Percentiles rank a stretch among this genome's conserved stretches.
phyloP scores from a whole-genome alignment of 2,329 filamentous ascomycete genomes.

The Colletotrichum agaves region DNA sequence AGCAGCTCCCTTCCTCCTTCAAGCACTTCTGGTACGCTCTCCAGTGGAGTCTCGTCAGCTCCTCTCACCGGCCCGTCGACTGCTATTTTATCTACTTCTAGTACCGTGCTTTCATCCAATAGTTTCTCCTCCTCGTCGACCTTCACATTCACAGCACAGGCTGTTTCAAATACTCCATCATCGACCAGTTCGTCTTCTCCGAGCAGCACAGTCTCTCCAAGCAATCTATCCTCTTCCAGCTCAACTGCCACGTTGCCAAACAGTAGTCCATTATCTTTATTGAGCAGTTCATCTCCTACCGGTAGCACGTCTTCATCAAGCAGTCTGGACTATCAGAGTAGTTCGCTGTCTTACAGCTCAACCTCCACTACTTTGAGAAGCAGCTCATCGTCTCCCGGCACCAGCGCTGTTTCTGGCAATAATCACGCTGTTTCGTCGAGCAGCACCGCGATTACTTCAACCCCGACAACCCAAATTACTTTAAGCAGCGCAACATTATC shows the following conservation, averaged over 20 bases:
- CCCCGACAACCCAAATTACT: not conserved
- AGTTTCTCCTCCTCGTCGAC: not conserved
- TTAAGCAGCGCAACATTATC: not conserved
- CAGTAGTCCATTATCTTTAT: too few species aligned
- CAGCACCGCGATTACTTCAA: not conserved
- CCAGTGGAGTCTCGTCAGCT: not conserved
- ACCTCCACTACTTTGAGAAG: not conserved
- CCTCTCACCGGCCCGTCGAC: slow-evolving; percentile 33
- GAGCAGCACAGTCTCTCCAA: not conserved
- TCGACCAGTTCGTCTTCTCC: not conserved
- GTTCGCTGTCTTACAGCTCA: too few species aligned
- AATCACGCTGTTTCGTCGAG: too few species aligned
- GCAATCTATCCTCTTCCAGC: not conserved
- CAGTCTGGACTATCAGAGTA: too few species aligned
- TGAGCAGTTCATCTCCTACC: too few species aligned
- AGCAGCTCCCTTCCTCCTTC: not conserved
- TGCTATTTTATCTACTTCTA: not conserved
- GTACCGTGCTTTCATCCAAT: not conserved
- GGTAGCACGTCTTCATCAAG: too few species aligned
- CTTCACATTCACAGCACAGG: not conserved
- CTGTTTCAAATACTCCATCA: not conserved
- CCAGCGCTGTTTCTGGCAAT: not conserved
- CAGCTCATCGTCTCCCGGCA: not conserved
- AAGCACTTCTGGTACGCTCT: not conserved
- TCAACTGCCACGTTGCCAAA: too few species aligned